Percentiles rank a stretch among this genome's conserved stretches.
Conservation (phyloP, 2,329 filamentous ascomycete species). For the Paramyrothecium sp. region DNA sequence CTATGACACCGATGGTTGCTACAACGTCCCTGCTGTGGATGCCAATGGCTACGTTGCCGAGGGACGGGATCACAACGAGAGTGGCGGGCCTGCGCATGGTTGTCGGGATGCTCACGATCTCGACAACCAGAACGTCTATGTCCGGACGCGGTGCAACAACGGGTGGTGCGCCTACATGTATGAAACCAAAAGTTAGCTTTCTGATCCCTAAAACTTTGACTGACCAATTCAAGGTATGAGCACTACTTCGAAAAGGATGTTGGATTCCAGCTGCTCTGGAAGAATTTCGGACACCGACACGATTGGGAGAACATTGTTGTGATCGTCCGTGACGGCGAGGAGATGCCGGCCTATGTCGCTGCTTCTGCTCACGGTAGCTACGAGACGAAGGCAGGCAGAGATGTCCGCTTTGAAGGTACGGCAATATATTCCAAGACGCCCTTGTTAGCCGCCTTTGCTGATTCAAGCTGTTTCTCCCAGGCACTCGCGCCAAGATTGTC, state of each 20-base stretch:
- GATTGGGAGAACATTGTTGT: conserved; percentile 23
- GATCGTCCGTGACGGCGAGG: conserved; percentile 8
- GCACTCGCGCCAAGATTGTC: conserved; percentile 23
- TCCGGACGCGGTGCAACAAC: conserved; percentile 18
- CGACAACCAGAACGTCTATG: conserved; percentile 21
- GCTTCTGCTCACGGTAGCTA: conserved; percentile 29
- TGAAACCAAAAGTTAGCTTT: not conserved
- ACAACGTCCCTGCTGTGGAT: conserved; percentile 28
- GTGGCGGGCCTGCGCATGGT: not conserved
- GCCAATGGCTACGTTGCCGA: conserved; percentile 24
- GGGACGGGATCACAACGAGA: conserved; percentile 11
- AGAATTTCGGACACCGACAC: conserved; percentile 15
- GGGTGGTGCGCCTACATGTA: conserved; percentile 22
- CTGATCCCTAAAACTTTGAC: not conserved
- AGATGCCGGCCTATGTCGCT: conserved; percentile 14
- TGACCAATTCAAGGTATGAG: conserved; percentile 7
- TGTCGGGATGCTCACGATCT: conserved; percentile 14
- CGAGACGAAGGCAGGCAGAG: conserved; percentile 13
- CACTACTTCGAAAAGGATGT: conserved; percentile 22
- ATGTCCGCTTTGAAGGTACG: conserved; percentile 17
- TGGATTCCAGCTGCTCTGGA: conserved; percentile 1
- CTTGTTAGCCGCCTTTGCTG: not conserved
- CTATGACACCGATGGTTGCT: conserved; percentile 13
- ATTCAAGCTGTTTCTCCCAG: not conserved
- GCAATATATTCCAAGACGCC: not conserved